These are phyloP conservation scores for Isoetes engelmannii DNA, from an alignment of 83 land plant genomes.

Conservation along the genomic window DNA sequence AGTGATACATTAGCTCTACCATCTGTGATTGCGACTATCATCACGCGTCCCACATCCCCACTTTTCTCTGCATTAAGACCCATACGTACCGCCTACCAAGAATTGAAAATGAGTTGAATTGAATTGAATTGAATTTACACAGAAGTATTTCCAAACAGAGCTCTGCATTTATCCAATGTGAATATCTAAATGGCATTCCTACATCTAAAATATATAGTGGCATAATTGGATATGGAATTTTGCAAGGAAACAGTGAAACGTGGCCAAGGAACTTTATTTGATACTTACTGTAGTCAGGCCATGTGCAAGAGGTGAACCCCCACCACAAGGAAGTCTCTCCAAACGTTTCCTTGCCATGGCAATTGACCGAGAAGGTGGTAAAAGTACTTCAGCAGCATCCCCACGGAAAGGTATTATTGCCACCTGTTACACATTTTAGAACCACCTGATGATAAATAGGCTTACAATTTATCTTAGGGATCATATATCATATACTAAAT, in stretches of 20 bases:
- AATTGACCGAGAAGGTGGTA: slow-evolving; percentile 96
- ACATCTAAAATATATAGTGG: background rate
- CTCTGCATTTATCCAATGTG: background rate
- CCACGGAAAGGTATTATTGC: slow-evolving; percentile 96
- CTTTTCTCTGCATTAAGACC: slow-evolving; percentile 97
- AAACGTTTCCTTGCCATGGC: slow-evolving; percentile 99
- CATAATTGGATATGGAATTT: background rate
- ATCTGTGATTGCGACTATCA: slow-evolving; percentile 97
- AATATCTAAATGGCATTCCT: too few species aligned
- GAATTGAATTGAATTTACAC: background rate
- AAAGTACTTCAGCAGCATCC: slow-evolving; percentile 86
- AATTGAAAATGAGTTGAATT: background rate
- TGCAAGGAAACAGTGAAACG: background rate
- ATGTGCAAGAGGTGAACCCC: slow-evolving; percentile 98
- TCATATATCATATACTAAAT: too few species aligned
- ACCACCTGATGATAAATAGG: background rate
- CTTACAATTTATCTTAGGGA: background rate
- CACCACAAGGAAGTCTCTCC: slow-evolving; percentile 96
- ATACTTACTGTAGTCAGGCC: slow-evolving; percentile 72
- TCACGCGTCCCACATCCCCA: slow-evolving; percentile 95
- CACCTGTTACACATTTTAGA: slow-evolving; percentile 38
- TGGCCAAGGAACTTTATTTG: slow-evolving; percentile 4
- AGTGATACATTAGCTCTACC: slow-evolving; percentile 91
- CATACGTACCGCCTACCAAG: slow-evolving; percentile 79
- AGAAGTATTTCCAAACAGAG: background rate